phyloP scores from a whole-genome alignment of 768 basidiomycete genomes.

The Thelephora aurantiotincta region DNA sequence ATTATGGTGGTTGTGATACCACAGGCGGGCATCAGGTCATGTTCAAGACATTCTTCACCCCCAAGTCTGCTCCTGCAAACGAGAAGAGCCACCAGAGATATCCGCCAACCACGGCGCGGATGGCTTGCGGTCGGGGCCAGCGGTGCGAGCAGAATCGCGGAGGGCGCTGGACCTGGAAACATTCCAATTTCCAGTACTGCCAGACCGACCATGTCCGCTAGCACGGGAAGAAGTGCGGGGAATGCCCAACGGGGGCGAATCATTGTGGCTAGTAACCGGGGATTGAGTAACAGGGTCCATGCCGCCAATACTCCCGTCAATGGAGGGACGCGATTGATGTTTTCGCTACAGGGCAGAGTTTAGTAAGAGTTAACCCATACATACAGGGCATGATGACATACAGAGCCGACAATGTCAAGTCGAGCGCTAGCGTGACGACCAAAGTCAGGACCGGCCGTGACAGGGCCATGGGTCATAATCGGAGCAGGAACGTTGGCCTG shows the following conservation, averaged over 20 bases:
- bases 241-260: constrained; percentile 21
- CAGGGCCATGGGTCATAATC: constrained; percentile 61
- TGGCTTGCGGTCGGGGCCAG: constrained; percentile 44
- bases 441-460: constrained; percentile 77
- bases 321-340: constrained; percentile 43
- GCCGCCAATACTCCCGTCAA: constrained; percentile 56
- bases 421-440: constrained; percentile 63
- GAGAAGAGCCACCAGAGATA: constrained; percentile 47
- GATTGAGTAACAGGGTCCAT: constrained; percentile 37
- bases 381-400: constrained; percentile 17
- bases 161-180: constrained; percentile 40
- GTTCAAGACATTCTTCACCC: too few species aligned
- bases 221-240: constrained; percentile 25
- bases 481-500: constrained; percentile 43
- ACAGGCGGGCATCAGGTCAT: too few species aligned
- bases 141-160: constrained; percentile 32
- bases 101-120: constrained; percentile 17
- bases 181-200: constrained; percentile 73
- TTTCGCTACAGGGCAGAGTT: constrained; percentile 25
- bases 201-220: constrained; percentile 60
- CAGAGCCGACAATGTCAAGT: constrained; percentile 60
- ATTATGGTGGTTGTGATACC: background rate
- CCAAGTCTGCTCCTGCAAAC: constrained; percentile 1
- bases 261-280: constrained; percentile 24
- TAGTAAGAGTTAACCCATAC: constrained; percentile 6